phyloP scores from a whole-genome alignment of 306 rosid genomes.

The Boehmeria nivea region DNA sequence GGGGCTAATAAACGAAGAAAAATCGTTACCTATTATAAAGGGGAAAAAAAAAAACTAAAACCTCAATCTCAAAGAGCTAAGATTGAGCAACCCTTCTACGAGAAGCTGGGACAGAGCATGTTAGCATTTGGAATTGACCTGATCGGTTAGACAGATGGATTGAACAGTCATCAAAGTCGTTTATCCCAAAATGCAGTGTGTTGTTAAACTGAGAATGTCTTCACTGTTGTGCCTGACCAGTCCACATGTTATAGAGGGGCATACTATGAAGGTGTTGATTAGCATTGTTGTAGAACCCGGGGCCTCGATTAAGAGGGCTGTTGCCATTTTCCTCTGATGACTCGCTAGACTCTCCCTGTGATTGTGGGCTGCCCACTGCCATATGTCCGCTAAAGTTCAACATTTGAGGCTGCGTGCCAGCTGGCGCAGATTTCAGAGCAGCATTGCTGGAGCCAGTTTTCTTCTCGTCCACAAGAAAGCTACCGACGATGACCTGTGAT shows the following conservation, averaged over 20 bases:
- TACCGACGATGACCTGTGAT: slow-evolving; percentile 64
- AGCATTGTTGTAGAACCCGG: slow-evolving; percentile 39
- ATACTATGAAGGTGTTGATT: slow-evolving; percentile 44
- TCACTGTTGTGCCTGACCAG: slow-evolving; percentile 64
- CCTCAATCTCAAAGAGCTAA: slow-evolving; percentile 15
- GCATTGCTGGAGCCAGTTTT: slow-evolving; percentile 37
- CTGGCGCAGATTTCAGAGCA: slow-evolving; percentile 32
- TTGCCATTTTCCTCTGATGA: slow-evolving; percentile 64
- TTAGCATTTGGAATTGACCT: no score
- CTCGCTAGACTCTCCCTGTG: slow-evolving; percentile 59
- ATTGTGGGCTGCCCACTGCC: slow-evolving; percentile 48
- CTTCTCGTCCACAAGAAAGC: slow-evolving; percentile 54
- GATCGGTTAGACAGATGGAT: slow-evolving; percentile 30
- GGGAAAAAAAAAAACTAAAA: slow-evolving; percentile 8
- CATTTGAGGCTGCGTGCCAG: slow-evolving; percentile 48
- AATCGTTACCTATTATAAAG: slow-evolving; percentile 18
- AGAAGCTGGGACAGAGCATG: no score
- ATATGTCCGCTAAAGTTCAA: slow-evolving; percentile 45
- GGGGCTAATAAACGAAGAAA: background rate
- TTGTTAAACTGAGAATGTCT: slow-evolving; percentile 17
- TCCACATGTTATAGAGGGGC: slow-evolving; percentile 55
- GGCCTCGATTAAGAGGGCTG: slow-evolving; percentile 44
- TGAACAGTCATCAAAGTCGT: slow-evolving; percentile 8
- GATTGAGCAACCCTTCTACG: slow-evolving; percentile 22
- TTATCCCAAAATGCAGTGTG: slow-evolving; percentile 26